Evolutionary conservation across 2,329 filamentous ascomycete genomes (phyloP).

Genomic region (Teratosphaeria zuluensis): DNA sequence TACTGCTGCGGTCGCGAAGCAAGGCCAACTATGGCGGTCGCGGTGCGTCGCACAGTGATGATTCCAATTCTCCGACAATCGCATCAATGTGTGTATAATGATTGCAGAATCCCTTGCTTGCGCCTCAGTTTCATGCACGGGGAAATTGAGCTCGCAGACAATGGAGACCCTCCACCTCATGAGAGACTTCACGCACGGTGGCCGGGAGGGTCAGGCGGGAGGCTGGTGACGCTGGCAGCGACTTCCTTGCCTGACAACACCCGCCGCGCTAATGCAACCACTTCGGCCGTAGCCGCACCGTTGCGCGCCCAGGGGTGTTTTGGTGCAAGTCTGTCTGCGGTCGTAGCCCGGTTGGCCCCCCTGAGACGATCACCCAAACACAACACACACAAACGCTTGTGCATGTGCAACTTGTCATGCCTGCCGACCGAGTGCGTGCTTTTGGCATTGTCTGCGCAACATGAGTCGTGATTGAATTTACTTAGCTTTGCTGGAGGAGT

Average conservation of each 20-base stretch:
- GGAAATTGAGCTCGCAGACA: not conserved
- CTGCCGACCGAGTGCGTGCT: not conserved
- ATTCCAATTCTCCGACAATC: not conserved
- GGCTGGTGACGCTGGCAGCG: not conserved
- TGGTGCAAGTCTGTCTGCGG: no score
- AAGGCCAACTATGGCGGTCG: not conserved
- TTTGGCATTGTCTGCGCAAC: not conserved
- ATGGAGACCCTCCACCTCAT: not conserved
- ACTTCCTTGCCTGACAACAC: not conserved
- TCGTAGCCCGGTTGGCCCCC: not conserved
- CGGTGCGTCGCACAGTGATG: not conserved
- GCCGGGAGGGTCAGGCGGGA: not conserved
- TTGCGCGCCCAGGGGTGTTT: no score
- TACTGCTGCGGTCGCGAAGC: not conserved
- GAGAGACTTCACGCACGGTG: not conserved
- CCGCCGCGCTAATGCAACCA: not conserved
- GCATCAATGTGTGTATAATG: not conserved
- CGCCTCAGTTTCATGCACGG: not conserved
- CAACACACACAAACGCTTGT: not conserved
- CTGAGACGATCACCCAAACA: not conserved
- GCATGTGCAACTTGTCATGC: not conserved
- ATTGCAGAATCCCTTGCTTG: not conserved
- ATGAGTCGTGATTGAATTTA: conserved; percentile 2
- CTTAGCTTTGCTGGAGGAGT: conserved; percentile 2
- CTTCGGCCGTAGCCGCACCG: not conserved